A percentile compares a stretch with the other conserved stretches of the same genome.
Evolutionary conservation across 2,329 filamentous ascomycete species (phyloP).

Genomic region (Apiospora malaysiana): DNA sequence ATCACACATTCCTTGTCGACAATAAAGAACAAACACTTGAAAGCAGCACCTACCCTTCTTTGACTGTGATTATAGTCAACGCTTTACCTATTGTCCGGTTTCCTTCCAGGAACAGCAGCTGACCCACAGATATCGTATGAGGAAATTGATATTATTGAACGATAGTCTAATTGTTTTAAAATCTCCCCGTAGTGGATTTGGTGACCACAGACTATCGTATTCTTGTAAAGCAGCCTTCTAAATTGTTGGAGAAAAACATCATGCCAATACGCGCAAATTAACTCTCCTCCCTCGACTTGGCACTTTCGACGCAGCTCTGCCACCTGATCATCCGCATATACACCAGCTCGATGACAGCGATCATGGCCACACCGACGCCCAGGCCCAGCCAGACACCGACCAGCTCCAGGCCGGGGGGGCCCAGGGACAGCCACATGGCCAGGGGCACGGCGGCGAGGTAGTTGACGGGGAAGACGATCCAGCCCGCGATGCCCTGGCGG

Average conservation of each 20-base stretch:
- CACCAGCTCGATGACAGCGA: constrained; percentile 38
- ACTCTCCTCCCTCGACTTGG: constrained; percentile 36
- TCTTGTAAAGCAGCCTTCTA: not conserved
- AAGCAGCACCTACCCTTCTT: too few species aligned
- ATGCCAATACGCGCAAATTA: not conserved
- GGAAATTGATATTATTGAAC: not conserved
- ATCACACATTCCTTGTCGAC: too few species aligned
- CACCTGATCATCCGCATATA: constrained; percentile 41
- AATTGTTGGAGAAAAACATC: not conserved
- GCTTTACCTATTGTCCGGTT: too few species aligned
- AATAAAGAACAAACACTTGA: too few species aligned
- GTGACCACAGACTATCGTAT: not conserved
- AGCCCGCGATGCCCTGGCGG: constrained; percentile 45
- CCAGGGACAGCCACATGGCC: constrained; percentile 47
- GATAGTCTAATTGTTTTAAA: not conserved
- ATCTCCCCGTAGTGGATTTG: too few species aligned
- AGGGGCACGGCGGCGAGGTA: constrained; percentile 46
- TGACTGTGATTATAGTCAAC: too few species aligned
- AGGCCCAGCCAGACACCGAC: constrained; percentile 44
- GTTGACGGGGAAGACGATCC: constrained; percentile 43
- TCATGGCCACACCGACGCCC: constrained; percentile 38
- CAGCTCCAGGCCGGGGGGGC: constrained; percentile 42
- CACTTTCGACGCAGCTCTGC: constrained; percentile 42
- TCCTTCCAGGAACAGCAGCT: too few species aligned
- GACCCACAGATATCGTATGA: too few species aligned